A percentile compares a stretch with the other conserved stretches of the same genome.
phyloP scores from a whole-genome alignment of 148 eudicot species.

The Fallopia convolvulus region DNA sequence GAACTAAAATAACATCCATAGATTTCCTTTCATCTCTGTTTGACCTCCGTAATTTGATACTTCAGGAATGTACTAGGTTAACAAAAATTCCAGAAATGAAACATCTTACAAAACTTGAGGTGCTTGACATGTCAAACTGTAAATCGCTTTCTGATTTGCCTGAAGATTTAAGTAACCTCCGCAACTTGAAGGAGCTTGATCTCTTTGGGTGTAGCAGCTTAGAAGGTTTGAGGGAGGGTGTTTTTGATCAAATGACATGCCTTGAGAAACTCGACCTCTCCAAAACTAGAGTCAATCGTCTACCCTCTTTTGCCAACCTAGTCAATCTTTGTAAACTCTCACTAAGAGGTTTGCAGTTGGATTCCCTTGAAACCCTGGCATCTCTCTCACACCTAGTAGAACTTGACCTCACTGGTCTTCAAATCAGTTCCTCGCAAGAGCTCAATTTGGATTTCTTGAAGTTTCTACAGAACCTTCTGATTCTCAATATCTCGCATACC shows the following conservation, averaged over 20 bases:
- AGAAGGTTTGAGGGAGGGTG: constrained; percentile 8
- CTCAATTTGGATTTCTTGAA: constrained; percentile 12
- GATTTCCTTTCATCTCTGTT: constrained; percentile 18
- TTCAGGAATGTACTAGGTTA: constrained; percentile 9
- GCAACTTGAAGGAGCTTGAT: background rate
- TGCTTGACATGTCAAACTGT: constrained; percentile 24
- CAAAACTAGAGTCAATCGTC: constrained; percentile 10
- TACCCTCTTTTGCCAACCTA: constrained; percentile 19
- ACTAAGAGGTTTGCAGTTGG: constrained; percentile 15
- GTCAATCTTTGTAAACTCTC: constrained; percentile 18
- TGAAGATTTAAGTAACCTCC: background rate
- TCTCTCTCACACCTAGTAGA: constrained; percentile 22
- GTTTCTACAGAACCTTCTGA: constrained; percentile 11
- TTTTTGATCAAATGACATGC: constrained; percentile 24
- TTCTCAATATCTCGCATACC: constrained; percentile 8
- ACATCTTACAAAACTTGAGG: constrained; percentile 15
- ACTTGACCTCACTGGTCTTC: constrained; percentile 19
- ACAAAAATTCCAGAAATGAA: constrained; percentile 5
- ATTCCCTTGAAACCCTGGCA: background rate
- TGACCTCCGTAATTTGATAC: constrained; percentile 15
- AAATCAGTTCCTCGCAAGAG: background rate
- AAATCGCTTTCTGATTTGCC: background rate
- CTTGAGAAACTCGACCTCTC: constrained; percentile 26
- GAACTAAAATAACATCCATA: constrained; percentile 11
- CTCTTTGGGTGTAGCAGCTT: constrained; percentile 8